Evolutionary conservation across 208 protist genomes (phyloP).

Genomic region (Porcisia deanei): DNA sequence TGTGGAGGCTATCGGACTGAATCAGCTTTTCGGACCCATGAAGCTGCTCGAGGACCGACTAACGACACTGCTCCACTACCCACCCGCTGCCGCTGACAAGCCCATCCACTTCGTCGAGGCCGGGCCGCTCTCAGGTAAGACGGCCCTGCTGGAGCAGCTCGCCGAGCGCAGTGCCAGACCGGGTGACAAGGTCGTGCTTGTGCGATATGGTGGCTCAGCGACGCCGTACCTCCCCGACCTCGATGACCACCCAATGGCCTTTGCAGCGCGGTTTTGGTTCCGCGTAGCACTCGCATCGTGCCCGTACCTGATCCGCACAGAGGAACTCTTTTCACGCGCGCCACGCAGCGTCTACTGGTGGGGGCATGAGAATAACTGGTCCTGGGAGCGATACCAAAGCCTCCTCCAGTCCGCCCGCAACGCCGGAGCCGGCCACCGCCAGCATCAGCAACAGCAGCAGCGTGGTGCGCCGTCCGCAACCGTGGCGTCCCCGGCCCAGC

Average conservation of each 20-base stretch:
- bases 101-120: conserved; percentile 82
- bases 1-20: conserved; percentile 57
- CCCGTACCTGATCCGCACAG: conserved; percentile 70
- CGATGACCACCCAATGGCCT: conserved; percentile 82
- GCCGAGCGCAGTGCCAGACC: conserved; percentile 39
- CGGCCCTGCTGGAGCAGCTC: conserved; percentile 72
- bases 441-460: conserved; percentile 22
- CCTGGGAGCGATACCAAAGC: conserved; percentile 69
- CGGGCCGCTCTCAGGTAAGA: conserved; percentile 69
- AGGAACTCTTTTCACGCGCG: conserved; percentile 76
- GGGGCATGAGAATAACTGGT: conserved; percentile 76
- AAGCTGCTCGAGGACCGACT: conserved; percentile 85
- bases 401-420: conserved; percentile 37
- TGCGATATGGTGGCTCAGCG: conserved; percentile 72
- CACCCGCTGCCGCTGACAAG: conserved; percentile 48
- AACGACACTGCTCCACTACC: conserved; percentile 60
- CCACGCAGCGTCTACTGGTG: conserved; percentile 77
- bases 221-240: conserved; percentile 78
- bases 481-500: conserved; percentile 18
- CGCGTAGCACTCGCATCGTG: conserved; percentile 74
- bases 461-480: conserved; percentile 2
- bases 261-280: conserved; percentile 83
- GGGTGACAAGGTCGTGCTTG: conserved; percentile 58
- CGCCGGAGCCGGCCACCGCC: conserved; percentile 22
- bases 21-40: conserved; percentile 75